Evolutionary conservation across 2,329 filamentous ascomycete species (phyloP), one percentile per base, ranked within the genome.

Genomic region (Botrytis cinerea): DNA sequence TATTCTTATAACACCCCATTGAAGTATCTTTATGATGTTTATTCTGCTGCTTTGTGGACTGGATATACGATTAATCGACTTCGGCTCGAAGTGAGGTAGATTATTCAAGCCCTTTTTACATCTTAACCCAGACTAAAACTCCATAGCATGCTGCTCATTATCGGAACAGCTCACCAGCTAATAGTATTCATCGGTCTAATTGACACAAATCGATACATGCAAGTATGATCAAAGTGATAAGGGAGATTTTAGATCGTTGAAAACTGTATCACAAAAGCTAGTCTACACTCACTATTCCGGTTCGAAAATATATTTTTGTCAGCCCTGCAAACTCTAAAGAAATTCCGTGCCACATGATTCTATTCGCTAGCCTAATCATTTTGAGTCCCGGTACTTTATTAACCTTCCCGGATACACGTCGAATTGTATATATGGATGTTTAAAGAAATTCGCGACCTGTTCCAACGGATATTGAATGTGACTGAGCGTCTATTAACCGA

Each of bases 401-500:
- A 9, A 28, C 20, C 60, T 43, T 62, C 2, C 35, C 60, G 38
- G 35, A 12, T 43, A n/a, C 35, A 40, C 22, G 40, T 2, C 12
- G 48, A 51, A 51, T 51, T 51, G 25, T n/a, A n/a, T 7, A 6
- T n/a, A 16, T n/a, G 25, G 14, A 51, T 7, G 25, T 51, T 1
- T n/a, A 16, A 5, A 51, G 48, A 51, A 51, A n/a, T 51, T 51
- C 25, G 12, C n/a, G 12, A 54, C 25, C 48, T n/a, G 8, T 38
- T 9, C 38, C 38, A n/a, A 54, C 25, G 25, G 5, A 32, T 59
- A 22, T 35, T 5, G 51, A 57, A 57, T 18, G n/a, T 57, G n/a
- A 28, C 51, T 35, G 57, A 59, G 57, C 57, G 57, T 59, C 57
- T 32, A 59, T 59, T 59, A 59, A 35, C 57, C 57, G 57, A 59